Conservation (phyloP, 176 grass and related monocot species). For the Tuctoria greenei region DNA sequence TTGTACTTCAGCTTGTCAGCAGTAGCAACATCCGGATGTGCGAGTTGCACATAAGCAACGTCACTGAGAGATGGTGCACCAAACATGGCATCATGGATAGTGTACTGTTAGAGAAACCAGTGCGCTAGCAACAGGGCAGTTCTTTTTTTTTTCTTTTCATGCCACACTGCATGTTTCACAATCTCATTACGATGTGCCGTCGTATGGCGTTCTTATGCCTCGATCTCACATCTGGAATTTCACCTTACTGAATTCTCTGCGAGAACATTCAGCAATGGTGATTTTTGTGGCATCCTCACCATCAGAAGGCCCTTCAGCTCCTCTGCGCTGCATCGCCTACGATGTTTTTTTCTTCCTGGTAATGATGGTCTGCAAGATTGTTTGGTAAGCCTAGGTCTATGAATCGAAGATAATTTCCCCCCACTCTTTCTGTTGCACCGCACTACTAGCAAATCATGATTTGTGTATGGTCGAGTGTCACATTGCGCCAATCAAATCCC, state of each 20-base stretch:
- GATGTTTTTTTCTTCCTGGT: neutral
- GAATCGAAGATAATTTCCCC: neutral
- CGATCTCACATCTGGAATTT: neutral
- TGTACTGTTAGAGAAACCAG: neutral
- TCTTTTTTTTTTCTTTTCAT: neutral
- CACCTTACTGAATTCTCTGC: neutral
- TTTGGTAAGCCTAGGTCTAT: neutral
- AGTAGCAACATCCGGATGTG: neutral
- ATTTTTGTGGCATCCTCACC: neutral
- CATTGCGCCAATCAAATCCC: slow-evolving; percentile 25
- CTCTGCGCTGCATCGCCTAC: neutral
- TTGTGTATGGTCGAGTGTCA: slow-evolving; percentile 15
- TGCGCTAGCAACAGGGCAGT: neutral
- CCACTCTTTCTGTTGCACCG: neutral
- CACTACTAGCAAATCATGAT: neutral
- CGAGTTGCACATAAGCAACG: neutral
- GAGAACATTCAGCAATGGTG: neutral
- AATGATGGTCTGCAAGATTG: neutral
- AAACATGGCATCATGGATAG: neutral
- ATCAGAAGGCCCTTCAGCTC: neutral
- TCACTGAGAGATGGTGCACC: neutral
- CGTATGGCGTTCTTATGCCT: neutral
- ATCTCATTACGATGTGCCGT: neutral
- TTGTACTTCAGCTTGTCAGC: neutral
- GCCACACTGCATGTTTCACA: neutral